Evolutionary conservation across 192 early-diverging fungal genomes (phyloP), one percentile per base, ranked within the genome.

Genomic region (Coemansia sp.): DNA sequence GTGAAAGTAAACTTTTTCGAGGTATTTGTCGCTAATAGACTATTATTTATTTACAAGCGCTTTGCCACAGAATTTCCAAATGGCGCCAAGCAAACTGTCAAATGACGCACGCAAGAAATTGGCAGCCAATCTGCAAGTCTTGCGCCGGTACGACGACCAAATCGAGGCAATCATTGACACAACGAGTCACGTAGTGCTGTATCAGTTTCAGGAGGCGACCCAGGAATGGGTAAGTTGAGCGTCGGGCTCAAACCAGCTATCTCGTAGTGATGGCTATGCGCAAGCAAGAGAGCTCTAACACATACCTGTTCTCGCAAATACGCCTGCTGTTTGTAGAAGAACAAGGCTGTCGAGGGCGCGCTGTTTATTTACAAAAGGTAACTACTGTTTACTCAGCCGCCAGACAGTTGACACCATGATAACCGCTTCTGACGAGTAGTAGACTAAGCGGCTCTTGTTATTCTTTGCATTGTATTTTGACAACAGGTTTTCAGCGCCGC

Each of bases 301-400:
- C 37, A 26, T 19, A 36, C 8, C 14, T 62, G 48, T 19, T 46
- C 3, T 12, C 46, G 8, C 32, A 27, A 15, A 29, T 11, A 53
- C 11, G 8, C 52, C 7, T 27, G 19, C 24, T 27, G 58, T 32
- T 17, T 61, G 34, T 80, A 95, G 95, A 88, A 85, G 62, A 95
- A 95, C 65, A 86, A 86, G 64, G 89, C 87, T 8, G 89, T 95
- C 18, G 93, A 95, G 74, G 95, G 95, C 24, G 92, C 94, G 15
- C 82, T 95, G 54, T 98, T 98, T 82, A 67, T 98, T 35, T 87
- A 89, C 61, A 83, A 86, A 72, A 86, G 93, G 83, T 87, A 77
- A 38, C 53, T 32, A 1, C 40, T 32, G 38, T 12, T 15, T 50
- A 8, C 22, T 46, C 29, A 24, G 17, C 24, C n/a, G 26, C 4